phyloP scores from a whole-genome alignment of 768 basidiomycete species.

The Pluteus cervinus region DNA sequence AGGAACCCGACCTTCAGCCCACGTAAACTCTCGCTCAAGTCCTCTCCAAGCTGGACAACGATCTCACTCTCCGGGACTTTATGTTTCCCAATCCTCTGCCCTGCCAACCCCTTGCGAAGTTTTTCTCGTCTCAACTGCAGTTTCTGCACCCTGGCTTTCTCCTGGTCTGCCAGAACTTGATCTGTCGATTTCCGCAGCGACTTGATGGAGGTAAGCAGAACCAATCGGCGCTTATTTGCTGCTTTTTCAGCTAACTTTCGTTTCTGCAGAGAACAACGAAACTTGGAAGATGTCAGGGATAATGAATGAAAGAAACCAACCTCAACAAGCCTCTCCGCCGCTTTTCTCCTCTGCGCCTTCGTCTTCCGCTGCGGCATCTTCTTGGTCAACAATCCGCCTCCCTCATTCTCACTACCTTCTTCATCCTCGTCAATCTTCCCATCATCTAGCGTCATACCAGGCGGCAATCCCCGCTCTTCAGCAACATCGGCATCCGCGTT shows the following conservation, averaged over 20 bases:
- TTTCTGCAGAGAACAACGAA: slow-evolving; percentile 38
- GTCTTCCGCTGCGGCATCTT: slow-evolving; percentile 38
- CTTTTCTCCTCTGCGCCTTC: slow-evolving; percentile 57
- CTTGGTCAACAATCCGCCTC: slow-evolving; percentile 21
- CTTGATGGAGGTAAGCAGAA: slow-evolving; percentile 57
- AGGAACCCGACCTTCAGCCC: slow-evolving; percentile 63
- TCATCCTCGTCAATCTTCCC: slow-evolving; percentile 32
- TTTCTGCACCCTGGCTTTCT: slow-evolving; percentile 35
- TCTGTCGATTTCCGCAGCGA: slow-evolving; percentile 38
- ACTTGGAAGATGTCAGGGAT: neutral
- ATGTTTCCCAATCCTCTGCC: slow-evolving; percentile 77
- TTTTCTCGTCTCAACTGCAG: slow-evolving; percentile 40
- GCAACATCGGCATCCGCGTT: too few species aligned
- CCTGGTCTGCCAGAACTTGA: slow-evolving; percentile 29
- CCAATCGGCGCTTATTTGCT: slow-evolving; percentile 52
- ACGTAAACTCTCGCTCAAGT: slow-evolving; percentile 79
- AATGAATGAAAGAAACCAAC: slow-evolving; percentile 27
- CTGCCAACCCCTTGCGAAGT: slow-evolving; percentile 56
- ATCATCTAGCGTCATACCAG: slow-evolving; percentile 64
- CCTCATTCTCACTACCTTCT: slow-evolving; percentile 21
- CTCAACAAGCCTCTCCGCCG: slow-evolving; percentile 56
- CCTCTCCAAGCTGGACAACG: slow-evolving; percentile 88
- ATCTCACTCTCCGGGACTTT: slow-evolving; percentile 60
- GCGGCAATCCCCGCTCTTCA: slow-evolving; percentile 32
- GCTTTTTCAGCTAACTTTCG: slow-evolving; percentile 54